A percentile compares a stretch with the other conserved stretches of the same genome.
Evolutionary conservation across 129 eudicot genomes (phyloP).

Genomic region (Flaveria sonorensis): DNA sequence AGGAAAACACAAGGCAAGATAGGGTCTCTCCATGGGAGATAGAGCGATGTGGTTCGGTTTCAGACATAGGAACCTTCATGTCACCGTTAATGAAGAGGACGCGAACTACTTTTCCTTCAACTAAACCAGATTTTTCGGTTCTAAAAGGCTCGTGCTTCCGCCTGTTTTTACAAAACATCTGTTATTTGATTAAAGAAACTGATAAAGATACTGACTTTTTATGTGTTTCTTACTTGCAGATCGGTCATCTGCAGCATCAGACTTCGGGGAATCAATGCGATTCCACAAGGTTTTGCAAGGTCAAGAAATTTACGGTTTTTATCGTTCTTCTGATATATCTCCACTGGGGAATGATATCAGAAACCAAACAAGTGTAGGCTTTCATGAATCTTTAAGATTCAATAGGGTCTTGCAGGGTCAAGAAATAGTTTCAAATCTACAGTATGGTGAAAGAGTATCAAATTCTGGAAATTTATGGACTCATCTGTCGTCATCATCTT

Average conservation of each 20-base stretch:
- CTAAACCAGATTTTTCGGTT: conserved; percentile 54
- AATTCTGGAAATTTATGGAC: conserved; percentile 52
- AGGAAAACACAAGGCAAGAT: conserved; percentile 50
- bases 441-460: conserved; percentile 31
- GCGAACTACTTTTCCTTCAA: conserved; percentile 48
- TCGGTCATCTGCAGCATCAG: conserved; percentile 54
- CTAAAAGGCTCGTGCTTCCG: conserved; percentile 41
- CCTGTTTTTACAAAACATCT: neutral
- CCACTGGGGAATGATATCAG: conserved; percentile 25
- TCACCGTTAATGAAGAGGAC: conserved; percentile 65
- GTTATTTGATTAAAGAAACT: neutral
- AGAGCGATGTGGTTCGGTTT: conserved; percentile 65
- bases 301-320: conserved; percentile 88
- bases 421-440: conserved; percentile 59
- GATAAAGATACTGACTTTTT: neutral
- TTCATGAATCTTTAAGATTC: conserved; percentile 55
- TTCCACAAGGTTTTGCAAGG: conserved; percentile 99
- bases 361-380: conserved; percentile 42
- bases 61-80: conserved; percentile 52
- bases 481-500: conserved; percentile 34
- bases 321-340: conserved; percentile 37
- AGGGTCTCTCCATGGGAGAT: conserved; percentile 99
- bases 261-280: conserved; percentile 71
- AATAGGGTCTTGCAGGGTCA: conserved; percentile 99
- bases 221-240: conserved; percentile 35